These are phyloP conservation scores for Erythrobasidium yunnanense DNA, from an alignment of 768 basidiomycete species.

Conservation along the genomic window DNA sequence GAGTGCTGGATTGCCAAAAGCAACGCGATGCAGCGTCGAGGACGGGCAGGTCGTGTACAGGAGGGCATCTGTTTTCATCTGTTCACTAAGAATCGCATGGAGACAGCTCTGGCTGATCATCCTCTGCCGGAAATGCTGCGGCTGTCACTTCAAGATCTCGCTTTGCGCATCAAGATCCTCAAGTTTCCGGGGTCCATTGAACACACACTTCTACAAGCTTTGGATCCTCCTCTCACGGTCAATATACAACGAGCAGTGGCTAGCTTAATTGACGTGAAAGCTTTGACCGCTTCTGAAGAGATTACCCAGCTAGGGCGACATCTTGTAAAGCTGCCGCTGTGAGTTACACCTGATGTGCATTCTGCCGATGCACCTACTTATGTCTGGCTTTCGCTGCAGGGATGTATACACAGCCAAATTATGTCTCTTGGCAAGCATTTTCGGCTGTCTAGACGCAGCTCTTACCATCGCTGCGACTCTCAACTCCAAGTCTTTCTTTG, in stretches of 20 bases:
- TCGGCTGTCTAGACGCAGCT: conserved; percentile 89
- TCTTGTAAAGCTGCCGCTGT: conserved; percentile 76
- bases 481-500: conserved; percentile 84
- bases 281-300: conserved; percentile 71
- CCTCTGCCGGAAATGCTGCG: conserved; percentile 93
- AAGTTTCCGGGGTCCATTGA: conserved; percentile 80
- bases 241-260: conserved; percentile 86
- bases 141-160: conserved; percentile 80
- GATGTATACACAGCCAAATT: conserved; percentile 96
- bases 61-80: conserved; percentile 86
- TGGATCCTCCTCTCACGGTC: conserved; percentile 74
- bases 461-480: conserved; percentile 86
- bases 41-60: conserved; percentile 83
- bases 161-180: conserved; percentile 84
- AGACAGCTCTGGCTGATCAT: conserved; percentile 75
- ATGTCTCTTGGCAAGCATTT: conserved; percentile 67
- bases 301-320: conserved; percentile 88
- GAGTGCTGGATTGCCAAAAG: conserved; percentile 76
- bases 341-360: conserved; percentile 1
- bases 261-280: conserved; percentile 81
- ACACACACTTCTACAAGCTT: conserved; percentile 70
- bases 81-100: conserved; percentile 77
- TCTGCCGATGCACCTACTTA: background rate
- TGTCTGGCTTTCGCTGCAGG: background rate
- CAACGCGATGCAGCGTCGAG: conserved; percentile 49